Evolutionary conservation across 2,329 filamentous ascomycete species (phyloP).

Genomic region (Bretziella fagacearum): DNA sequence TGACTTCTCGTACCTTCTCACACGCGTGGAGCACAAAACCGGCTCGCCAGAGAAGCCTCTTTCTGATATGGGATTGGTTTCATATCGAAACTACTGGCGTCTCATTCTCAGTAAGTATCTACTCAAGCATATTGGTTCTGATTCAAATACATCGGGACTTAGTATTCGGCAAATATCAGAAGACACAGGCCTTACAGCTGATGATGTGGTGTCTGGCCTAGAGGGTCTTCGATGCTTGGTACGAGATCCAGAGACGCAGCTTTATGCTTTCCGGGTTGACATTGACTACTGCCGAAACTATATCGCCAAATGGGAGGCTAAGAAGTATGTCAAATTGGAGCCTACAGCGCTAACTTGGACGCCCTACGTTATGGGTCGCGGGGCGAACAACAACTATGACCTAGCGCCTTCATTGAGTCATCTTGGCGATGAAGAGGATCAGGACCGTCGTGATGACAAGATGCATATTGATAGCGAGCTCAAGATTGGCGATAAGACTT

Average conservation of each 20-base stretch:
- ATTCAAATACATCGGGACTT: slow-evolving; percentile 25
- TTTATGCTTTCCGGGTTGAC: slow-evolving; percentile 81
- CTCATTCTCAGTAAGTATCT: slow-evolving; percentile 75
- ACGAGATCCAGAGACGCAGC: slow-evolving; percentile 70
- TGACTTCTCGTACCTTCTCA: slow-evolving; percentile 94
- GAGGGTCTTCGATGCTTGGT: slow-evolving; percentile 82
- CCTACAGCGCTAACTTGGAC: slow-evolving; percentile 77
- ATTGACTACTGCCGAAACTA: slow-evolving; percentile 73
- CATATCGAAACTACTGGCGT: slow-evolving; percentile 95
- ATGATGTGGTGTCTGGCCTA: slow-evolving; percentile 87
- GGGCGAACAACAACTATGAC: slow-evolving; percentile 67
- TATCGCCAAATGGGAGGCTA: slow-evolving; percentile 73
- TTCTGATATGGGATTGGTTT: slow-evolving; percentile 94
- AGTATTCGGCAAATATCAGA: slow-evolving; percentile 59
- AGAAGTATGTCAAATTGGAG: slow-evolving; percentile 73
- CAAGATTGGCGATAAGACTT: slow-evolving; percentile 1
- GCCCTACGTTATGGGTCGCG: slow-evolving; percentile 88
- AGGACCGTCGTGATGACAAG: slow-evolving; percentile 18
- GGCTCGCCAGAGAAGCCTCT: slow-evolving; percentile 94
- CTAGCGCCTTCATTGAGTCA: slow-evolving; percentile 66
- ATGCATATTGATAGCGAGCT: slow-evolving; percentile 15
- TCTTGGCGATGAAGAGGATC: slow-evolving; percentile 53
- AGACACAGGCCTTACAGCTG: slow-evolving; percentile 84
- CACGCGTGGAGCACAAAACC: slow-evolving; percentile 79
- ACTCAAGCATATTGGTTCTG: slow-evolving; percentile 28